Conservation (phyloP, 2,329 filamentous ascomycete species). For the Cladosporium sp. region DNA sequence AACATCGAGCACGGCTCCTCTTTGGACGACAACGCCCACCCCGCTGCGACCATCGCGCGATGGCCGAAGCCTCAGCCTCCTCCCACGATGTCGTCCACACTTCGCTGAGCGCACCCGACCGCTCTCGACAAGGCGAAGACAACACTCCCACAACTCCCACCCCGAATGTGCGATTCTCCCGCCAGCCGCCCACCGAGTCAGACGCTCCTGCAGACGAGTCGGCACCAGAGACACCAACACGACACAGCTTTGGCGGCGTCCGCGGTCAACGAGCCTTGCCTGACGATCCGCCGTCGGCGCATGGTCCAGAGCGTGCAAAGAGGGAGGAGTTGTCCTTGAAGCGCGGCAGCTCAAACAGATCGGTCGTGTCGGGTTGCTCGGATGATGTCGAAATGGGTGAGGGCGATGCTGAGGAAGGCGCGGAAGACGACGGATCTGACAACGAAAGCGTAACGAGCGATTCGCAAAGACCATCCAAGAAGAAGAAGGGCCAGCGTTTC, state of each 20-base stretch:
- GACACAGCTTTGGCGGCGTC: constrained; percentile 42
- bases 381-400: constrained; percentile 69
- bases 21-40: constrained; percentile 6
- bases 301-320: constrained; percentile 11
- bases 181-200: constrained; percentile 33
- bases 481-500: constrained; percentile 95
- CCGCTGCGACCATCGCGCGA: constrained; percentile 4
- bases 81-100: constrained; percentile 50
- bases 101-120: constrained; percentile 42
- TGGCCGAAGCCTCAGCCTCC: constrained; percentile 22
- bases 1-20: no score
- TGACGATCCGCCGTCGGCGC: constrained; percentile 19
- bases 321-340: constrained; percentile 36
- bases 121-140: constrained; percentile 46
- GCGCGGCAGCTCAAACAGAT: constrained; percentile 56
- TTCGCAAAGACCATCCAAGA: constrained; percentile 75
- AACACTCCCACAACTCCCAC: constrained; percentile 54
- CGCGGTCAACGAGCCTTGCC: constrained; percentile 44
- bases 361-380: constrained; percentile 56
- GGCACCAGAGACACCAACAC: constrained; percentile 30
- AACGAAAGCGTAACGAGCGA: constrained; percentile 47
- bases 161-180: constrained; percentile 36
- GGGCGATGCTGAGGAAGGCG: constrained; percentile 67
- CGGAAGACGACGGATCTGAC: constrained; percentile 56
- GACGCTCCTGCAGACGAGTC: constrained; percentile 28